Evolutionary conservation across 305 asterid species (phyloP), one percentile per base, ranked within the genome.

Genomic region (Fraxinus albicans): DNA sequence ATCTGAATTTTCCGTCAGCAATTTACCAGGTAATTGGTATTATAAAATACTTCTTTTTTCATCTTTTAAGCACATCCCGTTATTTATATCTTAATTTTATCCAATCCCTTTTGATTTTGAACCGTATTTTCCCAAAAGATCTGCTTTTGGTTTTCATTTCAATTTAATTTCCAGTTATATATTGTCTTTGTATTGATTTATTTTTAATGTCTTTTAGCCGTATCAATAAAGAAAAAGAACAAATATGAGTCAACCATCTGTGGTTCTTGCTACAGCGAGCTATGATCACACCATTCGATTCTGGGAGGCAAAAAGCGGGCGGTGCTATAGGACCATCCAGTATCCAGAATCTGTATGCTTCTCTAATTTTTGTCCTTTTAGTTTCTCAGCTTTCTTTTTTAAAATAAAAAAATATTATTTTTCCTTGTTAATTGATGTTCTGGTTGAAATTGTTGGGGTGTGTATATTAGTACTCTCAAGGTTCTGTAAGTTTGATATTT

Each of bases 251-350:
- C 99, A 94, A 67, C 97, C 99, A 77, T 91, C 99, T 33, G 99
- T 94, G 86, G 93, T 96, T 84, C 85, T 96, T 81, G 99, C 98
- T 3, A 96, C 99, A 9, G 97, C 98, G 69, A 96, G 99, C 92
- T 96, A 96, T 85, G 99, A 96, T 92, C 98, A 94, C 87, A 94
- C 99, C 15, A 96, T 96, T 86, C 92, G 95, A 25, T 94, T 96
- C 79, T 96, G 99, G 99, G 99, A 96, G 84, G 98, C 98, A 0
- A 93, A 93, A 81, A 92, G 93, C 36, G 98, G 97, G 36, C 93
- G 95, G 42, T 95, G 98, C 88, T 90, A 90, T 88, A 88, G 97
- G 73, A 94, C 98, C 73, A 93, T 95, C 78, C 98, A 93, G 82
- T 94, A 94, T 86, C 97, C 96, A 4, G 99, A 94, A 90, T 95